Base-by-base conservation (phyloP, 371 early-diverging fungal genomes). In the Nosema muscidifuracis region DNA sequence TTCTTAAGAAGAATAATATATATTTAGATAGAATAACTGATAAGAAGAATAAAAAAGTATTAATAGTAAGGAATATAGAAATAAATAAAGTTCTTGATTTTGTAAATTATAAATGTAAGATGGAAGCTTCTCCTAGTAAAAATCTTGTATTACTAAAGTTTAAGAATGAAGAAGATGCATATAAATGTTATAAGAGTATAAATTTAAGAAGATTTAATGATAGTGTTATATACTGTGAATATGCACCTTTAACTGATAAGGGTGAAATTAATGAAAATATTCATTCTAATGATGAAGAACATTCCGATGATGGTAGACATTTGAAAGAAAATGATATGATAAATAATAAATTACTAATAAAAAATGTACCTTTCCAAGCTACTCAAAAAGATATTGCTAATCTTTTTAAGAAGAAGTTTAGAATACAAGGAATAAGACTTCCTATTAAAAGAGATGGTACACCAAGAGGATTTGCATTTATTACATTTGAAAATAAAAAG, bases 331-430 rank as follows among this genome's bases (percentile, higher is more conserved):
- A 85, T 84, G 55, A 87, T 83, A 61, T 81, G 85, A 50, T 89
- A 89, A 51, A 20, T n/a, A 56, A 63, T 28, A 96, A 95, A 81
- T 81, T 98, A 62, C 84, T 95, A 26, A 88, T 96, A 28, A 92
- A 93, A 70, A 98, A 98, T 85, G 86, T 98, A 60, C 94, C 98
- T 44, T 98, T 98, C 82, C 94, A 96, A 85, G 95, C 96, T 10
- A 91, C 94, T 20, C 88, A 89, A 77, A 89, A 89, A 80, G 98
- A 98, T 74, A 81, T 98, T 58, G 86, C 86, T 38, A 89, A 91
- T 75, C 83, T 98, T 42, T 92, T 96, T 81, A 82, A 86, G 87
- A 78, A 92, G 3, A 93, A 89, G 82, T 93, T 91, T 67, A 89
- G 93, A 74, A 84, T 95, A 67, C 94, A 94, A 79, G 88, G 91